Conservation (phyloP, 169 alveolate genomes). For the Amoebophrya sp. region DNA sequence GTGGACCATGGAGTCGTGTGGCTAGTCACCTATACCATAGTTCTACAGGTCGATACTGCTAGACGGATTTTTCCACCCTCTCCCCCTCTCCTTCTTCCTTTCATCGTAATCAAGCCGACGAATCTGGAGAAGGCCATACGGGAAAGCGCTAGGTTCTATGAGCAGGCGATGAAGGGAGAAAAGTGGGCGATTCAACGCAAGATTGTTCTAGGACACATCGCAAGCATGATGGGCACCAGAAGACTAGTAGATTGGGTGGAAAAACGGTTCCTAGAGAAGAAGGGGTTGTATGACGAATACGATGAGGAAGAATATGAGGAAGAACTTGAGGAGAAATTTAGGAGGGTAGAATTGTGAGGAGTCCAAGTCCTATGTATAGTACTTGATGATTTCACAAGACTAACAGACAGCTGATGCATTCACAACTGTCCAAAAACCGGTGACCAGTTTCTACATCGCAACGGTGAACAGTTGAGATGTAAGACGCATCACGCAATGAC, state of each 20-base stretch:
- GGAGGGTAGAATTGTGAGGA: neutral
- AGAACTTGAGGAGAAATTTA: neutral
- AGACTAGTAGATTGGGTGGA: neutral
- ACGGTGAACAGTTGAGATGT: no score
- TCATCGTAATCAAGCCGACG: conserved; percentile 17
- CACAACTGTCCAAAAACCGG: no score
- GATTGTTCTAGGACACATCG: neutral
- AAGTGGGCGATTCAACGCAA: neutral
- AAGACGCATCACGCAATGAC: no score
- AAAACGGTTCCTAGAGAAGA: neutral
- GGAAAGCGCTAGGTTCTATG: neutral
- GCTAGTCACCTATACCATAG: no score
- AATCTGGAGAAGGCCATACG: neutral
- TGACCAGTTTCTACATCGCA: no score
- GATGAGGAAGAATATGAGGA: neutral
- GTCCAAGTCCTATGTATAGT: no score
- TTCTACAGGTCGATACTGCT: no score
- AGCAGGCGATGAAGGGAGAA: neutral
- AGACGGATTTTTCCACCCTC: no score
- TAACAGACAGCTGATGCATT: no score
- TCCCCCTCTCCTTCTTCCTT: no score
- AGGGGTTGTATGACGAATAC: neutral
- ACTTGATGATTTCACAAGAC: no score
- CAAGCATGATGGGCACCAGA: neutral
- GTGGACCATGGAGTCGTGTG: no score